Percentiles rank a stretch among this genome's conserved stretches.
Evolutionary conservation across 805 yeast genomes (phyloP).

Genomic region (Crinitomyces ghanaensis): DNA sequence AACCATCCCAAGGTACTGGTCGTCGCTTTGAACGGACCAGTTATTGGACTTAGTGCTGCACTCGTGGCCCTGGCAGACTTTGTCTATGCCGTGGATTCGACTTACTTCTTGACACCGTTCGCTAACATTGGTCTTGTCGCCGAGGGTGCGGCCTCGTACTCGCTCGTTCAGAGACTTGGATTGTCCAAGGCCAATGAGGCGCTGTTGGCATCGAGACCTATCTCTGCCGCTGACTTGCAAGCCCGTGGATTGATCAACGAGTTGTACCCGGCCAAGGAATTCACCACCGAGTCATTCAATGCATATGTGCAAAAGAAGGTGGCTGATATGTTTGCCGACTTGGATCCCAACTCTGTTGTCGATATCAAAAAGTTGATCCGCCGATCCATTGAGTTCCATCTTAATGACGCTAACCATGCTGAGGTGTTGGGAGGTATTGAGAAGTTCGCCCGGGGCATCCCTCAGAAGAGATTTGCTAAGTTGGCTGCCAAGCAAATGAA

Average conservation of each 20-base stretch:
- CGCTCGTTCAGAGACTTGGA: slow-evolving; percentile 62
- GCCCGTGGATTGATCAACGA: slow-evolving; percentile 52
- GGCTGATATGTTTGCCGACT: slow-evolving; percentile 28
- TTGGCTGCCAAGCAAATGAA: slow-evolving; percentile 42
- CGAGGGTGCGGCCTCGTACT: slow-evolving; percentile 67
- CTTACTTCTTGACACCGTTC: slow-evolving; percentile 61
- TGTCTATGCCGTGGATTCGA: slow-evolving; percentile 50
- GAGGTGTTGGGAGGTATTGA: slow-evolving; percentile 62
- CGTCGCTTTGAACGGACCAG: slow-evolving; percentile 79
- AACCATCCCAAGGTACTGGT: slow-evolving; percentile 62
- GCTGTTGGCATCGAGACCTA: slow-evolving; percentile 54
- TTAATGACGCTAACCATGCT: slow-evolving; percentile 43
- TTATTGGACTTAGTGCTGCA: slow-evolving; percentile 66
- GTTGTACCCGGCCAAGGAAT: slow-evolving; percentile 31
- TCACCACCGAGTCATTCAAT: slow-evolving; percentile 39
- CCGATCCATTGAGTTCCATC: slow-evolving; percentile 22
- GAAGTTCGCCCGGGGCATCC: slow-evolving; percentile 62
- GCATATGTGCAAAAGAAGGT: slow-evolving; percentile 32
- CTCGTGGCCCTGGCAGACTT: slow-evolving; percentile 67
- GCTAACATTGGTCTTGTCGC: slow-evolving; percentile 71
- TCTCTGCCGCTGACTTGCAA: slow-evolving; percentile 45
- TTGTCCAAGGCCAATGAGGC: slow-evolving; percentile 64
- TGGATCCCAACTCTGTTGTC: slow-evolving; percentile 36
- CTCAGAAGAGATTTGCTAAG: slow-evolving; percentile 54
- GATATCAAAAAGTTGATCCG: slow-evolving; percentile 37